These are phyloP conservation scores for Golubevia pallescens DNA, from an alignment of 1,284 basidiomycete species.

Conservation along the genomic window DNA sequence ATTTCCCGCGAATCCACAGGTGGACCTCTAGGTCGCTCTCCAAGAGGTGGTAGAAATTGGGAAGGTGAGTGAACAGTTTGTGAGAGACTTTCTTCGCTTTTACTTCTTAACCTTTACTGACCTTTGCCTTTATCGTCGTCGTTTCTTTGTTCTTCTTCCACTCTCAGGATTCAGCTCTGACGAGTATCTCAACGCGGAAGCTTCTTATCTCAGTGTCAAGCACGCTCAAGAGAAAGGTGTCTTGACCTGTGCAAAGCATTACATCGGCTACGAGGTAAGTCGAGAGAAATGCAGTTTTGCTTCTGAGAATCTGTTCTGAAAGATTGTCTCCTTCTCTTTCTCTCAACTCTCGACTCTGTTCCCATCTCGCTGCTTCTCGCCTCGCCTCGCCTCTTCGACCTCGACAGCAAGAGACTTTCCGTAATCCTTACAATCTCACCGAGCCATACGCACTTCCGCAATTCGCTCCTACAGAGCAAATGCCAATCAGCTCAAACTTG, in stretches of 20 bases:
- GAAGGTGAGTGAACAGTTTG: constrained; percentile 23
- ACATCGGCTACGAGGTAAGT: constrained; percentile 45
- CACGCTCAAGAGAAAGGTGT: constrained; percentile 43
- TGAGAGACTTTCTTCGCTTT: neutral
- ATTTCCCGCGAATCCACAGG: neutral
- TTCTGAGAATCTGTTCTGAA: no score
- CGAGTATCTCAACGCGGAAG: constrained; percentile 47
- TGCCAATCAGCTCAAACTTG: constrained; percentile 27
- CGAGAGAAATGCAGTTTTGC: neutral
- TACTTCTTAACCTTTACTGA: neutral
- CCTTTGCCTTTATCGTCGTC: neutral
- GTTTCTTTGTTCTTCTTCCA: neutral
- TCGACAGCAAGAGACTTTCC: constrained; percentile 47
- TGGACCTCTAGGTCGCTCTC: constrained; percentile 32
- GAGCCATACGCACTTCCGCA: neutral
- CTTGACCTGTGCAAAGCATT: constrained; percentile 46
- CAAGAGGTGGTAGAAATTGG: constrained; percentile 39
- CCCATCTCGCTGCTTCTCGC: no score
- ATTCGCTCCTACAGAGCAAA: constrained; percentile 6
- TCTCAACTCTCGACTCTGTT: no score
- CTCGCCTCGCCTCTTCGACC: neutral
- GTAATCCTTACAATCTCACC: constrained; percentile 12
- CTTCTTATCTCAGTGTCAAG: constrained; percentile 28
- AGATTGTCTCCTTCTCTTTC: no score
- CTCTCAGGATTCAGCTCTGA: constrained; percentile 34